A percentile compares a stretch with the other conserved stretches of the same genome.
Conservation (phyloP, 2,329 filamentous ascomycete genomes). For the Hymenoscyphus fraxineus region DNA sequence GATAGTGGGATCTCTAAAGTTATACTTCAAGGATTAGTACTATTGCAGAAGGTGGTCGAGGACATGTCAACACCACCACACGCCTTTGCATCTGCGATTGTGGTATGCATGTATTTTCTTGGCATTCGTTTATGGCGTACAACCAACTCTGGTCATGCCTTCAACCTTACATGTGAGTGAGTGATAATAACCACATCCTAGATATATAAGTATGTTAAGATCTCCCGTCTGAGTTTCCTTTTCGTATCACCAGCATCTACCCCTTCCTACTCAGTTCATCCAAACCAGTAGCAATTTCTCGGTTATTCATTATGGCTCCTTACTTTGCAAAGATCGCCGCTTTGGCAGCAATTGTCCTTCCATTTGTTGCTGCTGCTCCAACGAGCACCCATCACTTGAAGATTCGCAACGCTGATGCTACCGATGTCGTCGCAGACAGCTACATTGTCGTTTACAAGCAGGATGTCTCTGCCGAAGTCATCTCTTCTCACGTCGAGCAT, state of each 20-base stretch:
- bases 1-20: not conserved
- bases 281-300: not conserved
- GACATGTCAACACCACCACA: not conserved
- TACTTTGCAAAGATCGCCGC: slow-evolving; percentile 29
- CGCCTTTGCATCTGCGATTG: slow-evolving; percentile 3
- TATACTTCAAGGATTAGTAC: slow-evolving; percentile 14
- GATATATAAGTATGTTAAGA: not conserved
- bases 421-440: slow-evolving; percentile 49
- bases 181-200: not conserved
- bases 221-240: not conserved
- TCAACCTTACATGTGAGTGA: slow-evolving; percentile 3
- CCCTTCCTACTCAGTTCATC: not conserved
- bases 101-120: slow-evolving; percentile 9
- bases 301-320: slow-evolving; percentile 24
- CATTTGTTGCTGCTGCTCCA: slow-evolving; percentile 28
- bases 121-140: slow-evolving; percentile 1
- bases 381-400: slow-evolving; percentile 29
- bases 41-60: slow-evolving; percentile 22
- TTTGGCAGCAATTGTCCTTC: slow-evolving; percentile 29
- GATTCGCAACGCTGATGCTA: slow-evolving; percentile 44
- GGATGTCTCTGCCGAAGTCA: slow-evolving; percentile 45
- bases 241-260: slow-evolving; percentile 5
- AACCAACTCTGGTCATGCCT: not conserved
- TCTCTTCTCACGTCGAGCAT: slow-evolving; percentile 47
- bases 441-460: slow-evolving; percentile 66